Evolutionary conservation across 805 yeast species (phyloP).

Genomic region (Wickerhamiella bombiphila): DNA sequence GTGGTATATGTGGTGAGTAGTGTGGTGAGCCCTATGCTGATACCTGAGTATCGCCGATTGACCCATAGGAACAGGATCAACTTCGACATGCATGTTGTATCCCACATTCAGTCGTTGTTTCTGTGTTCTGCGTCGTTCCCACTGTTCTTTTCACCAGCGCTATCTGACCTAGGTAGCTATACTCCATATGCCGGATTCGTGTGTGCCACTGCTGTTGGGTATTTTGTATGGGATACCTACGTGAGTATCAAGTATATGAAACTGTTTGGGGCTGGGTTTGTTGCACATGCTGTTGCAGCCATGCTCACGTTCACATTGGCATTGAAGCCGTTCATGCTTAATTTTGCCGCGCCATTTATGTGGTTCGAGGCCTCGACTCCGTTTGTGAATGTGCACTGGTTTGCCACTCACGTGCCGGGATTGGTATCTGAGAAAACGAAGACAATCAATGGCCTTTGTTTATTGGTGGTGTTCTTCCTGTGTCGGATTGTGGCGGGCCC

Average conservation of each 20-base stretch:
- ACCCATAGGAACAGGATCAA: constrained; percentile 40
- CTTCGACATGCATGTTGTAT: constrained; percentile 82
- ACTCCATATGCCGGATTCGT: constrained; percentile 67
- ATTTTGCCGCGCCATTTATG: constrained; percentile 71
- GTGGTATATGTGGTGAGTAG: constrained; percentile 40
- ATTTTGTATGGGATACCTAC: constrained; percentile 78
- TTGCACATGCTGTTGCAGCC: constrained; percentile 75
- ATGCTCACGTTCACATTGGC: constrained; percentile 53
- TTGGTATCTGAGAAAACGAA: constrained; percentile 40
- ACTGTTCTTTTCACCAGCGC: constrained; percentile 42
- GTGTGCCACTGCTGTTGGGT: constrained; percentile 60
- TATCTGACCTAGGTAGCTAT: constrained; percentile 50
- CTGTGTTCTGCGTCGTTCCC: constrained; percentile 50
- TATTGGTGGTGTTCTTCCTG: constrained; percentile 56
- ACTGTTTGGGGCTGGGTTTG: constrained; percentile 67
- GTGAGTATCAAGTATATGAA: constrained; percentile 51
- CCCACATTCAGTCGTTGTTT: constrained; percentile 67
- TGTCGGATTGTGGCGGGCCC: constrained; percentile 83
- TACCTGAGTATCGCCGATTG: constrained; percentile 36
- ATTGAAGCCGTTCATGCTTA: constrained; percentile 59
- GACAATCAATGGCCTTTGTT: constrained; percentile 53
- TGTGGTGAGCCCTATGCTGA: constrained; percentile 30
- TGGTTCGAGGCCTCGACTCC: constrained; percentile 85
- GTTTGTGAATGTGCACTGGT: constrained; percentile 90
- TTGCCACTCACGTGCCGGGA: constrained; percentile 64